Percentiles rank a stretch among this genome's conserved stretches.
Conservation (phyloP, 2,329 filamentous ascomycete species). For the Epichloe typhina region DNA sequence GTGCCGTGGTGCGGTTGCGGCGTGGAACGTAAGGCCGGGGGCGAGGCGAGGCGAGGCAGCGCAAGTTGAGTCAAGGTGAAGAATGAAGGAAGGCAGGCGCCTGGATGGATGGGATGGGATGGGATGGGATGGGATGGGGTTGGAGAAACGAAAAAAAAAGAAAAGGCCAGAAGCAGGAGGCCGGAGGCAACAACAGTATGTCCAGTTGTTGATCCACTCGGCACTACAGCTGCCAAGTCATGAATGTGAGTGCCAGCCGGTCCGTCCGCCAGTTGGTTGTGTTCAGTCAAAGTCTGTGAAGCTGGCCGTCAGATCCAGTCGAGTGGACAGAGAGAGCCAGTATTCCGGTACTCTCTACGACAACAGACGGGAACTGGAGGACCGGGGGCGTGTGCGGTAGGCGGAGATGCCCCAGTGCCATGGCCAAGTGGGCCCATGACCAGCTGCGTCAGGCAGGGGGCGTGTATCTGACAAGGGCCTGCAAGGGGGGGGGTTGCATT, state of each 20-base stretch:
- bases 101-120: too few species aligned
- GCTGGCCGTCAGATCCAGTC: background rate
- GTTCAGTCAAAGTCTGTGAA: background rate
- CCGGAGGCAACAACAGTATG: background rate
- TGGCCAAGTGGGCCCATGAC: too few species aligned
- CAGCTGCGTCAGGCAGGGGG: background rate
- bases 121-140: too few species aligned
- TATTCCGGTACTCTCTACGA: background rate
- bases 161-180: background rate
- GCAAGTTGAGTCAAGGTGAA: background rate
- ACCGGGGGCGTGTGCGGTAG: background rate
- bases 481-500: background rate
- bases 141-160: too few species aligned
- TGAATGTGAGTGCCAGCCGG: background rate
- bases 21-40: constrained; percentile 4
- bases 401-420: too few species aligned
- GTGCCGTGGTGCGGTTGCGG: constrained; percentile 3
- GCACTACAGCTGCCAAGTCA: background rate
- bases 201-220: background rate
- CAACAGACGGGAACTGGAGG: background rate
- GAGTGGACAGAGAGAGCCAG: background rate
- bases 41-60: constrained; percentile 1
- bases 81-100: background rate
- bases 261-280: background rate
- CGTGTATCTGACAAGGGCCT: background rate